A percentile compares a stretch with the other conserved stretches of the same genome.
Evolutionary conservation across 2,329 filamentous ascomycete species (phyloP).

Genomic region (Fusarium nematophilum): DNA sequence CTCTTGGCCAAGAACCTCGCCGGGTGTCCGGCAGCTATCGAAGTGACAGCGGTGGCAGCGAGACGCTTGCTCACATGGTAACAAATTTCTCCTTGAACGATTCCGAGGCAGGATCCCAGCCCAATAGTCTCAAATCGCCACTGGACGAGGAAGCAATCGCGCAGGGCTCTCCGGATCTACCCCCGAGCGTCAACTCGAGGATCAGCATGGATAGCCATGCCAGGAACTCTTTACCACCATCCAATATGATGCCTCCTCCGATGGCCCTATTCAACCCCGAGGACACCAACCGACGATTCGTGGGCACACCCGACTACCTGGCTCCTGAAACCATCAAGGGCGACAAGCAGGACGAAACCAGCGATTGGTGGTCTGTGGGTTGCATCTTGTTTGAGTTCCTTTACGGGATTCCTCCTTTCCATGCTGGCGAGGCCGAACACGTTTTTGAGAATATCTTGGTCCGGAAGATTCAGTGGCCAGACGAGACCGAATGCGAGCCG

Average conservation of each 20-base stretch:
- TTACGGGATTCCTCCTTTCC: slow-evolving; percentile 93
- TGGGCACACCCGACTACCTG: slow-evolving; percentile 96
- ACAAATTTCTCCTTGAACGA: slow-evolving; percentile 81
- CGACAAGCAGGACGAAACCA: slow-evolving; percentile 94
- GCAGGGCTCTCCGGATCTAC: slow-evolving; percentile 81
- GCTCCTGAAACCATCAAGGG: slow-evolving; percentile 97
- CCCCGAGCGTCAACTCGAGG: slow-evolving; percentile 53
- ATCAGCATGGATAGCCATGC: slow-evolving; percentile 50
- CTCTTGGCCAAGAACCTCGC: slow-evolving; percentile 72
- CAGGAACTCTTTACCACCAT: slow-evolving; percentile 55
- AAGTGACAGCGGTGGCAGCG: slow-evolving; percentile 93
- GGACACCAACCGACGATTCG: slow-evolving; percentile 91
- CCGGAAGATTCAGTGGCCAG: slow-evolving; percentile 92
- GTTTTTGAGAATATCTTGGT: slow-evolving; percentile 97
- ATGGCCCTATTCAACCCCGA: slow-evolving; percentile 97
- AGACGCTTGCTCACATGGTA: slow-evolving; percentile 85
- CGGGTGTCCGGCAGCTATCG: slow-evolving; percentile 80
- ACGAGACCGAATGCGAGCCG: slow-evolving; percentile 77
- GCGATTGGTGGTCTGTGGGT: slow-evolving; percentile 99
- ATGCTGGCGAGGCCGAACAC: slow-evolving; percentile 87
- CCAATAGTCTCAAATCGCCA: slow-evolving; percentile 65
- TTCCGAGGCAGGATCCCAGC: slow-evolving; percentile 54
- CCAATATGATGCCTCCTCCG: slow-evolving; percentile 85
- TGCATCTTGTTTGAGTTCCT: slow-evolving; percentile 98
- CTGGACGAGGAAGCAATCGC: slow-evolving; percentile 82